Evolutionary conservation across 106 monocot genomes (phyloP).

Genomic region (Dendrobium catenatum): DNA sequence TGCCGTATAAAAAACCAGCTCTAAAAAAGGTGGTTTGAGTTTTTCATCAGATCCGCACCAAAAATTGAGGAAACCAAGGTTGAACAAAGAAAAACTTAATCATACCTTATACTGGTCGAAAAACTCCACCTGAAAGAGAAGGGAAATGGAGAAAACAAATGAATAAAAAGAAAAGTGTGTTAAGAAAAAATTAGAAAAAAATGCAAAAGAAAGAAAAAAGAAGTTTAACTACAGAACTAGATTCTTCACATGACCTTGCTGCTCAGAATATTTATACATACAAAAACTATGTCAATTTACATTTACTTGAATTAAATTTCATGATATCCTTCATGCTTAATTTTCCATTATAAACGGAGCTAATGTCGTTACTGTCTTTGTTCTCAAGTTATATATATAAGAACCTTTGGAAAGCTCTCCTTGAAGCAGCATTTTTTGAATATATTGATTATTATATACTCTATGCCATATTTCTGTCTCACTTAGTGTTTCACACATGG

Average conservation of each 20-base stretch:
- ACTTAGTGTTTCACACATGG: too few relatives aligned
- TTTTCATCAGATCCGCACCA: background rate
- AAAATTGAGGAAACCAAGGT: background rate
- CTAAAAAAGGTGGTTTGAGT: background rate
- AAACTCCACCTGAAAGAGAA: constrained; percentile 76
- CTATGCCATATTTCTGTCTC: too few relatives aligned
- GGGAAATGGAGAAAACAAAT: constrained; percentile 7
- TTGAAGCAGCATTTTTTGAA: too few relatives aligned
- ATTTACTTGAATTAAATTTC: background rate
- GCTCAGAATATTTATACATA: background rate
- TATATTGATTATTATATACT: too few relatives aligned
- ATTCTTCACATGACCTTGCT: background rate
- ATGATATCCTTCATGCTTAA: background rate
- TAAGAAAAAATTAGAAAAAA: background rate
- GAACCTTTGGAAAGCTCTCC: too few relatives aligned
- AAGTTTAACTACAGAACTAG: background rate
- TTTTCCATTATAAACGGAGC: too few relatives aligned
- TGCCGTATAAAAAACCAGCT: background rate
- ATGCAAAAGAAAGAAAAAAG: background rate
- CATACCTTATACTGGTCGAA: constrained; percentile 91
- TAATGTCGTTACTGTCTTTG: too few relatives aligned
- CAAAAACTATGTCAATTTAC: background rate
- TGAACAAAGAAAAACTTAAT: background rate
- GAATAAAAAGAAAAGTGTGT: background rate
- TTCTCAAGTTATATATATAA: too few relatives aligned